These are phyloP conservation scores for Ceratocystis destructans DNA, from an alignment of 2,329 filamentous ascomycete genomes.

Conservation along the genomic window DNA sequence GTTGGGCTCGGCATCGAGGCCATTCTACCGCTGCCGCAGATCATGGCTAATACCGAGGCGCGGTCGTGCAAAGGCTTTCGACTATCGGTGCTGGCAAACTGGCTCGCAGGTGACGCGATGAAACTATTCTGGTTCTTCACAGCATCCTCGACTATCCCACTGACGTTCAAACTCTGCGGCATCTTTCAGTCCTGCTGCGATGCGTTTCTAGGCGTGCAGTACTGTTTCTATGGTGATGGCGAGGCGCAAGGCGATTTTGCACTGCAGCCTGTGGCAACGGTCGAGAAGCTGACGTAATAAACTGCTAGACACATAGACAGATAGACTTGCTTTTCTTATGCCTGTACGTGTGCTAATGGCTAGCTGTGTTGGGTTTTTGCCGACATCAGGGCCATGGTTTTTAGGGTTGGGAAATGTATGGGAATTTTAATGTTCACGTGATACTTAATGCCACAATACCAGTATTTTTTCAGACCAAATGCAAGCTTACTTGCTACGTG, in stretches of 20 bases:
- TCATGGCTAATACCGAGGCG: constrained; percentile 53
- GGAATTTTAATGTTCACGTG: too few species aligned
- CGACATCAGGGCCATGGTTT: too few species aligned
- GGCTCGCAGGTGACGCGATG: constrained; percentile 69
- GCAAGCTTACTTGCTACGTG: too few species aligned
- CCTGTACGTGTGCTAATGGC: background rate
- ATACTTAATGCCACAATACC: too few species aligned
- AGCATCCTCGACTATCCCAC: constrained; percentile 53
- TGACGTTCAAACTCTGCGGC: constrained; percentile 70
- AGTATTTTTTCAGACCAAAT: too few species aligned
- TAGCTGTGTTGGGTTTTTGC: background rate
- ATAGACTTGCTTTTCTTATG: background rate
- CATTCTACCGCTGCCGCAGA: constrained; percentile 67
- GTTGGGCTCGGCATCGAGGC: constrained; percentile 68
- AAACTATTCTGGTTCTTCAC: constrained; percentile 83
- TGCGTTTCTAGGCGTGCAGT: constrained; percentile 59
- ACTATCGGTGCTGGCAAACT: constrained; percentile 59
- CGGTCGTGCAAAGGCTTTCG: constrained; percentile 66
- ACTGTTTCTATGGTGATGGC: constrained; percentile 47
- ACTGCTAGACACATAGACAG: background rate
- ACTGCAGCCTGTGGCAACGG: constrained; percentile 16
- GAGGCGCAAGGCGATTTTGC: constrained; percentile 16
- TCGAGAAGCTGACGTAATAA: constrained; percentile 16
- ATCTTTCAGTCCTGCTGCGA: constrained; percentile 71
- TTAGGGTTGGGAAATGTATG: too few species aligned